These are phyloP conservation scores for Endocarpon pusillum DNA, from an alignment of 495 filamentous ascomycete genomes.

Conservation along the genomic window DNA sequence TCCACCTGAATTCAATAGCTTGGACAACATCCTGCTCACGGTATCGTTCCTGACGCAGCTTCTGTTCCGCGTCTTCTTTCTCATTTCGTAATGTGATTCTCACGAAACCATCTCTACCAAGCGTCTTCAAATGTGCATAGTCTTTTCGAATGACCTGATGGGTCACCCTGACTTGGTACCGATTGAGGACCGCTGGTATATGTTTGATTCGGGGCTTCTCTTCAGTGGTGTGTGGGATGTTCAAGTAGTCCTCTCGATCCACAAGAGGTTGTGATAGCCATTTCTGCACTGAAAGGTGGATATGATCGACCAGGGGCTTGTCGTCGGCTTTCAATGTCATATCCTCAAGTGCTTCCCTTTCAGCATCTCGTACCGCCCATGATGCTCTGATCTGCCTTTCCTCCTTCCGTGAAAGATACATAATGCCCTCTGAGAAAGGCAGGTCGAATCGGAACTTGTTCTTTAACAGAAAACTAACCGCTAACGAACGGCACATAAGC, in stretches of 20 bases:
- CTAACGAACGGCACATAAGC: constrained; percentile 14
- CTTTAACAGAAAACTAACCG: constrained; percentile 43
- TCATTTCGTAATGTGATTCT: constrained; percentile 33
- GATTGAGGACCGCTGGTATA: constrained; percentile 17
- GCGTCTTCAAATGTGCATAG: constrained; percentile 37
- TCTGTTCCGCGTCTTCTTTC: constrained; percentile 25
- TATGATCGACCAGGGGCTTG: constrained; percentile 24
- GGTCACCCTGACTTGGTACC: constrained; percentile 45
- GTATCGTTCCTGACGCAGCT: constrained; percentile 19
- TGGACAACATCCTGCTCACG: constrained; percentile 26
- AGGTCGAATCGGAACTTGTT: constrained; percentile 45
- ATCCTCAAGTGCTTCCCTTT: constrained; percentile 30
- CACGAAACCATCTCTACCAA: constrained; percentile 29
- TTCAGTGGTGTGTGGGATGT: constrained; percentile 16
- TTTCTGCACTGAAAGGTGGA: constrained; percentile 6
- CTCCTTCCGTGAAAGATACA: constrained; percentile 54
- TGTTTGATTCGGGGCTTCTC: background rate
- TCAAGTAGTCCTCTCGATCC: constrained; percentile 11
- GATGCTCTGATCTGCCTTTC: no score
- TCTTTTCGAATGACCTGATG: constrained; percentile 49
- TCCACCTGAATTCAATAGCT: constrained; percentile 46
- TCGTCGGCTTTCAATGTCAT: constrained; percentile 30
- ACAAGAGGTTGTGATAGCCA: constrained; percentile 4
- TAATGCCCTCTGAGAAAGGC: constrained; percentile 40
- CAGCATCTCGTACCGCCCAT: background rate